These are phyloP conservation scores for Candolleomyces efflorescens DNA, from an alignment of 768 basidiomycete species.

Conservation along the genomic window DNA sequence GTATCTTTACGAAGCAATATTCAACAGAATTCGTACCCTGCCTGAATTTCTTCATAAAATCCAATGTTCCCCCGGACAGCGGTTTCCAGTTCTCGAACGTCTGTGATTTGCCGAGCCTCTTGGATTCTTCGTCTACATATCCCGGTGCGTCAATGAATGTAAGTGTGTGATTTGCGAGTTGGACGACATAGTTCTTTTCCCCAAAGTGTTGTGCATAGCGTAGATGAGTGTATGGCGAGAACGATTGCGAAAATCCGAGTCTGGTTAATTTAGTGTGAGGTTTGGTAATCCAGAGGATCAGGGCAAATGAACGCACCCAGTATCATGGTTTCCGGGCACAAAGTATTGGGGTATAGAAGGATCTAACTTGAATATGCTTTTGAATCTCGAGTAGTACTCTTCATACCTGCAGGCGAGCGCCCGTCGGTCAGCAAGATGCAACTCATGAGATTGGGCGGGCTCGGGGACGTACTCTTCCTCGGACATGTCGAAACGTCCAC, in stretches of 20 bases:
- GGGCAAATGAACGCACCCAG: constrained; percentile 46
- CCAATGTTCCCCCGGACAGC: constrained; percentile 44
- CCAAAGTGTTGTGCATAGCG: constrained; percentile 81
- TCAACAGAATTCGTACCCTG: constrained; percentile 21
- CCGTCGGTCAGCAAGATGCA: background rate
- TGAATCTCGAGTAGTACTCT: constrained; percentile 62
- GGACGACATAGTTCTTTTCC: constrained; percentile 56
- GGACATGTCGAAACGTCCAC: constrained; percentile 62
- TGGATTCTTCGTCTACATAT: constrained; percentile 68
- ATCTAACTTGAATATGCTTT: constrained; percentile 57
- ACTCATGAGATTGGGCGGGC: background rate
- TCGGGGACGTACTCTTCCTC: constrained; percentile 56
- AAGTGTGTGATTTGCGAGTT: constrained; percentile 68
- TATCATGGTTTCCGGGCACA: constrained; percentile 90
- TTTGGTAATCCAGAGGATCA: background rate
- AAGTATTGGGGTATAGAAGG: constrained; percentile 54
- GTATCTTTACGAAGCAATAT: background rate
- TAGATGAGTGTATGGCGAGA: constrained; percentile 40
- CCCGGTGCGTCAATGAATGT: constrained; percentile 71
- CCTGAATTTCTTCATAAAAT: constrained; percentile 45
- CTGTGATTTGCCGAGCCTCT: constrained; percentile 38
- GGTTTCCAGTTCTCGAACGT: constrained; percentile 45
- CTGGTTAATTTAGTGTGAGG: constrained; percentile 31
- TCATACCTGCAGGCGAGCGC: constrained; percentile 55
- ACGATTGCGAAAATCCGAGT: constrained; percentile 39